Evolutionary conservation across 1,284 basidiomycete species (phyloP).

Genomic region (Irpex sp.): DNA sequence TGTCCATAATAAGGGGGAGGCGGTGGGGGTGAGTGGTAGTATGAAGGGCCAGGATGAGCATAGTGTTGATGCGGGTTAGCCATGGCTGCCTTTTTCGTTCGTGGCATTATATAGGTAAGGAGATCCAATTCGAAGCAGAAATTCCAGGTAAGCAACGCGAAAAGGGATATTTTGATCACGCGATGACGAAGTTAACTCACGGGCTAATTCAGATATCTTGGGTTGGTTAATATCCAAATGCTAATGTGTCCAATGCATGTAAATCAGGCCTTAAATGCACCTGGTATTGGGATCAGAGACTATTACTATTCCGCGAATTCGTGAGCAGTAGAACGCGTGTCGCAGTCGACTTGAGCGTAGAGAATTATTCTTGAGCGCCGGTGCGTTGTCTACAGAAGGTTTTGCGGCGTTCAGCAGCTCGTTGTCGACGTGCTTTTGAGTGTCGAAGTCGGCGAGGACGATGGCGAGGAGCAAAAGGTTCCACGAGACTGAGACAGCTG

Average conservation of each 20-base stretch:
- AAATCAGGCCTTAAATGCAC: neutral
- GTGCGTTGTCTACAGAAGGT: neutral
- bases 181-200: neutral
- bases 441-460: conserved; percentile 4
- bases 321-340: neutral
- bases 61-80: conserved; percentile 31
- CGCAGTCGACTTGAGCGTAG: neutral
- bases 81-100: conserved; percentile 18
- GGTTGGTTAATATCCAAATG: neutral
- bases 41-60: conserved; percentile 29
- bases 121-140: neutral
- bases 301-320: neutral
- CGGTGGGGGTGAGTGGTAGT: conserved; percentile 27
- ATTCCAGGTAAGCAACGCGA: conserved; percentile 1
- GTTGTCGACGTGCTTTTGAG: neutral
- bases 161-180: neutral
- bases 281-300: neutral
- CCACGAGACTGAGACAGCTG: conserved; percentile 3
- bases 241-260: neutral
- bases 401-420: neutral
- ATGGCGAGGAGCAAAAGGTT: conserved; percentile 2
- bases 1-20: conserved; percentile 23
- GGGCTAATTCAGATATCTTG: neutral
- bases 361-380: neutral
- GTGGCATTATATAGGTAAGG: neutral